These are phyloP conservation scores for Cercospora sp. DNA, from an alignment of 2,329 filamentous ascomycete genomes.

Conservation along the genomic window DNA sequence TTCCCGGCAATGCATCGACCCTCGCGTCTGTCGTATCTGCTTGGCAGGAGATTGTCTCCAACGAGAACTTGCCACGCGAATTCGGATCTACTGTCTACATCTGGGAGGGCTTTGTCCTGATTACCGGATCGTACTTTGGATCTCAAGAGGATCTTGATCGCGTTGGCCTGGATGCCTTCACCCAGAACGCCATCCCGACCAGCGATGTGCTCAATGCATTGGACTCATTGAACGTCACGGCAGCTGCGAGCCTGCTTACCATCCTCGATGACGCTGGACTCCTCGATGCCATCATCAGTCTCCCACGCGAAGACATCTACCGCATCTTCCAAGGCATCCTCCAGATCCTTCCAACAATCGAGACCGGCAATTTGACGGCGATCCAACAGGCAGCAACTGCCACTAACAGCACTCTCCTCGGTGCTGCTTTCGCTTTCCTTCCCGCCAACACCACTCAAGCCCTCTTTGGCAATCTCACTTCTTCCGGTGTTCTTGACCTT, in stretches of 20 bases:
- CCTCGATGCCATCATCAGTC: conserved; percentile 11
- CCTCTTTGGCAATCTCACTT: conserved; percentile 15
- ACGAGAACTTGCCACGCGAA: conserved; percentile 20
- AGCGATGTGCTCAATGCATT: conserved; percentile 11
- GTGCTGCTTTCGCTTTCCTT: not conserved
- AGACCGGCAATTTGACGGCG: conserved; percentile 14
- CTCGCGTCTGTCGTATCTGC: conserved; percentile 9
- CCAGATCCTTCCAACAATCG: conserved; percentile 15
- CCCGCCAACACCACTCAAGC: conserved; percentile 3
- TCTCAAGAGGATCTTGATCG: conserved; percentile 22
- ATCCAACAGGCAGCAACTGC: conserved; percentile 9
- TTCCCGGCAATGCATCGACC: conserved; percentile 15
- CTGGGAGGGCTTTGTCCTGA: conserved; percentile 19
- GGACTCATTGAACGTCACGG: conserved; percentile 21
- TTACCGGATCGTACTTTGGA: conserved; percentile 23
- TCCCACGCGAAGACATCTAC: conserved; percentile 9
- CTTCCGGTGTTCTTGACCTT: conserved; percentile 16
- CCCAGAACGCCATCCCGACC: conserved; percentile 12
- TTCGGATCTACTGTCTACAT: conserved; percentile 24
- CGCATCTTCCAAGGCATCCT: conserved; percentile 14
- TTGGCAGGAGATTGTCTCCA: conserved; percentile 24
- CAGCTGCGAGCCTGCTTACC: conserved; percentile 11
- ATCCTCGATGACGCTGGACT: conserved; percentile 13
- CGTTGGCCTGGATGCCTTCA: conserved; percentile 9
- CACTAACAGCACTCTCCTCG: conserved; percentile 19